Percentiles rank a stretch among this genome's conserved stretches.
phyloP scores from a whole-genome alignment of 2,329 filamentous ascomycete genomes.

The Curvularia sp. region DNA sequence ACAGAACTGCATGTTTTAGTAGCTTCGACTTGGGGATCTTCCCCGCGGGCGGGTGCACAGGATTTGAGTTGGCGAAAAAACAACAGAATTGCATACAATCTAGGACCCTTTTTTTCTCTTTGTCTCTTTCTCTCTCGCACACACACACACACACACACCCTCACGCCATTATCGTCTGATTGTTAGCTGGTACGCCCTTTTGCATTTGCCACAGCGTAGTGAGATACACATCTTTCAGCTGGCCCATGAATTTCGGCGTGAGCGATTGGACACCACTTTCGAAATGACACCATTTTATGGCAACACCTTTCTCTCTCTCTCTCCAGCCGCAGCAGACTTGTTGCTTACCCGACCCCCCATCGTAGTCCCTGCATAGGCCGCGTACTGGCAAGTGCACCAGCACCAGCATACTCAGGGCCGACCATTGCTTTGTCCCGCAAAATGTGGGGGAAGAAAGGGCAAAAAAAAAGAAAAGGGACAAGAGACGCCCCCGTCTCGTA shows the following conservation, averaged over 20 bases:
- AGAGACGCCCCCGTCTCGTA: neutral
- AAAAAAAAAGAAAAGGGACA: neutral
- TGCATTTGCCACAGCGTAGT: neutral
- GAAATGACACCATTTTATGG: neutral
- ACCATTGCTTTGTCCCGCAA: neutral
- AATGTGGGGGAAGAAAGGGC: neutral
- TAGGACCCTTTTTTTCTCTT: neutral
- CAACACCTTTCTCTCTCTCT: neutral
- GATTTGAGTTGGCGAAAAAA: neutral
- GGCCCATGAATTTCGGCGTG: neutral
- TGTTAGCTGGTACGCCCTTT: neutral
- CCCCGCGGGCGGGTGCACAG: neutral
- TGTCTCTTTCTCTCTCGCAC: neutral
- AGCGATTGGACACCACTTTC: neutral
- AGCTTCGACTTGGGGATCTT: neutral
- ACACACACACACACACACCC: neutral
- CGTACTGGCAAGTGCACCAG: neutral
- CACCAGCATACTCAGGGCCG: neutral
- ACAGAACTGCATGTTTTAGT: slow-evolving; percentile 3
- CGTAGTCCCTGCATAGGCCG: neutral
- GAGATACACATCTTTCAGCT: neutral
- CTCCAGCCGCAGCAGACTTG: neutral
- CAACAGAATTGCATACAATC: neutral
- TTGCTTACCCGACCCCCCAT: neutral
- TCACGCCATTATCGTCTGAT: neutral